Evolutionary conservation across 805 yeast species (phyloP), one percentile per base, ranked within the genome.

Genomic region (Hanseniaspora pseudoguilliermondii): DNA sequence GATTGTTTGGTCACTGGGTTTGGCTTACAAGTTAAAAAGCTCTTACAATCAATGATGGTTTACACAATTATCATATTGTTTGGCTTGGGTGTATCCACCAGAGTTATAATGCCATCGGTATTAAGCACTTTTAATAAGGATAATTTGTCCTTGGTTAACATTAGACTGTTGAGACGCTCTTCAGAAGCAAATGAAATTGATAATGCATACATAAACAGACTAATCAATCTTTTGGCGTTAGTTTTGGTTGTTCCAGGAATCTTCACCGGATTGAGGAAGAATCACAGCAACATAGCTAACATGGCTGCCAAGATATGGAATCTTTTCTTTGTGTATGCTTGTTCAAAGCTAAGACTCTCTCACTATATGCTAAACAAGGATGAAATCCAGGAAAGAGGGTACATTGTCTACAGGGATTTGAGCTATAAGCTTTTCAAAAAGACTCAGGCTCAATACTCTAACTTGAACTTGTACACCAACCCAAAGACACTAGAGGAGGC

Each of bases 1-100:
- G 96, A 90, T 65, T 93, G 95, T 0, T 69, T 93, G 54, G 83
- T 85, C 57, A 81, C 85, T 60, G 86, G 96, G 0, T 76, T 91
- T 63, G 60, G 69, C 9, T 71, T 83, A 47, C 97, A 93, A 65
- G 59, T 90, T 23, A 80, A 84, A 32, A 75, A 95, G 59, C 82
- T 90, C 34, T 74, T 75, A 2, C 68, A 87, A 29, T 84, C 95
- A 32, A 91, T 82, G 20, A 73, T 79, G 47, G 86, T 86, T 20
- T 90, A 90, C 64, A 78, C 85, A 1, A 72, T 78, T 0, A 81
- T 90, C 62, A 86, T 93, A 36, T 62, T 82, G 15, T 64, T 81
- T 10, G 95, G 96, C 2, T 77, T 93, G 57, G 95, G 95, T 2
- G 70, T 73, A 0, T 78, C 82, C 5, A 76, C 85, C 0, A 78